Conservation (phyloP, 495 filamentous ascomycete species). For the Neurospora sp. region DNA sequence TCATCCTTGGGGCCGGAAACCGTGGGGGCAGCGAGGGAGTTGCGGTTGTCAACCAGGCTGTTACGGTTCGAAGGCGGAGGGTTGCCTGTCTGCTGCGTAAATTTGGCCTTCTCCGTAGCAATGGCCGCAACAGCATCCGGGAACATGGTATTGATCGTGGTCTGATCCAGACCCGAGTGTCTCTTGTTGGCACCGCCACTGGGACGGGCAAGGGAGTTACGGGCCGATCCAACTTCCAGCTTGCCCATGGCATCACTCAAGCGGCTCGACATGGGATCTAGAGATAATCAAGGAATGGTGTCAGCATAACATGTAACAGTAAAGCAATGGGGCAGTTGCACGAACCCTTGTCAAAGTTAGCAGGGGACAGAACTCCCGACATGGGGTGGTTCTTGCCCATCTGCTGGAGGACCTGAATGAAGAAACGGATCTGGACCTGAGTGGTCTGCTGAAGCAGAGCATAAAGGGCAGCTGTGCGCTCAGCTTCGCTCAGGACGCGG, state of each 20-base stretch:
- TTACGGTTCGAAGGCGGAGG: slow-evolving; percentile 88
- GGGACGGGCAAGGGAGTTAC: slow-evolving; percentile 79
- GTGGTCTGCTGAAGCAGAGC: slow-evolving; percentile 95
- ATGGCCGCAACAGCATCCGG: slow-evolving; percentile 96
- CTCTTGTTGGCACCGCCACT: slow-evolving; percentile 63
- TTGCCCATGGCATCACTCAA: slow-evolving; percentile 97
- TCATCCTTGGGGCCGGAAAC: slow-evolving; percentile 56
- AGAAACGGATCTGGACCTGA: slow-evolving; percentile 97
- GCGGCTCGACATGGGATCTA: slow-evolving; percentile 95
- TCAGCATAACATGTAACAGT: neutral
- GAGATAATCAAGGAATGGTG: neutral
- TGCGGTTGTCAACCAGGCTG: slow-evolving; percentile 74
- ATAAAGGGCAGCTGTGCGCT: slow-evolving; percentile 90
- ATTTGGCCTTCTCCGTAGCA: slow-evolving; percentile 93
- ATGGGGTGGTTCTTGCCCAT: slow-evolving; percentile 98
- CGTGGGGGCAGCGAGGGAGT: slow-evolving; percentile 67
- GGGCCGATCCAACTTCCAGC: slow-evolving; percentile 71
- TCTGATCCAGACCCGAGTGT: slow-evolving; percentile 84
- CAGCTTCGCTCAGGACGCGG: slow-evolving; percentile 90
- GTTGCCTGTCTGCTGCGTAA: slow-evolving; percentile 86
- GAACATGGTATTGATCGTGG: slow-evolving; percentile 97
- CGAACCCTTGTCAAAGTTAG: slow-evolving; percentile 94
- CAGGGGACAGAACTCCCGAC: slow-evolving; percentile 89
- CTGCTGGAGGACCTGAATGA: slow-evolving; percentile 96
- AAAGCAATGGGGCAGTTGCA: slow-evolving; percentile 24